These are phyloP conservation scores for Nakazawaea anatomiae DNA, from an alignment of 805 yeast genomes.

Conservation along the genomic window DNA sequence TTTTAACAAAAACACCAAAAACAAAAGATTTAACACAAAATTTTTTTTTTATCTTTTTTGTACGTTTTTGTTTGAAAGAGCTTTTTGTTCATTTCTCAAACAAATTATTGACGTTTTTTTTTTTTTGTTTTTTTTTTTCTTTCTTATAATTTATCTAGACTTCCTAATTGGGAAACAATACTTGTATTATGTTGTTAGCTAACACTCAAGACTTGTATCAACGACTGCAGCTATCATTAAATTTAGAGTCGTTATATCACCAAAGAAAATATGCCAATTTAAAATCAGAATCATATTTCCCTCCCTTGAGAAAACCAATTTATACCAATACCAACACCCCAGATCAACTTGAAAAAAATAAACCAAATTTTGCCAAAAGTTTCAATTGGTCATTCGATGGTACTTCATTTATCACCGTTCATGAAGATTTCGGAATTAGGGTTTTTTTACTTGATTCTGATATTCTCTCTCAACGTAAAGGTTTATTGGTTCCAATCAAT, in stretches of 20 bases:
- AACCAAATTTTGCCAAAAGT: not conserved
- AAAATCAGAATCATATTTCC: not conserved
- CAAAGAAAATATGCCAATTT: not conserved
- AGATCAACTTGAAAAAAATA: not conserved
- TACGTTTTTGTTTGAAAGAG: not conserved
- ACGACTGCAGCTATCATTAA: not conserved
- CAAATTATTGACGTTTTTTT: not conserved
- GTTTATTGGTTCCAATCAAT: conserved; percentile 26
- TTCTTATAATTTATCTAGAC: not conserved
- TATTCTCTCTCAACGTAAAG: conserved; percentile 12
- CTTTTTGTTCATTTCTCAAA: no score
- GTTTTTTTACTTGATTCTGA: conserved; percentile 27
- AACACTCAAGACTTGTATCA: not conserved
- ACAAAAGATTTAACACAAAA: no score
- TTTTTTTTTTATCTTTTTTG: no score
- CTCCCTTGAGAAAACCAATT: not conserved
- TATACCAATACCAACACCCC: not conserved
- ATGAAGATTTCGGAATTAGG: conserved; percentile 31
- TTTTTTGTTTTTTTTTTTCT: not conserved
- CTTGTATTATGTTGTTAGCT: not conserved
- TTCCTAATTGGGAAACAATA: not conserved
- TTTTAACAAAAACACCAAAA: not conserved
- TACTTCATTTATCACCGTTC: conserved; percentile 26
- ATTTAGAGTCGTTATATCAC: not conserved
- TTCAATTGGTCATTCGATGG: conserved; percentile 34